Evolutionary conservation across 1,284 basidiomycete species (phyloP).

Genomic region (Irpex sp.): DNA sequence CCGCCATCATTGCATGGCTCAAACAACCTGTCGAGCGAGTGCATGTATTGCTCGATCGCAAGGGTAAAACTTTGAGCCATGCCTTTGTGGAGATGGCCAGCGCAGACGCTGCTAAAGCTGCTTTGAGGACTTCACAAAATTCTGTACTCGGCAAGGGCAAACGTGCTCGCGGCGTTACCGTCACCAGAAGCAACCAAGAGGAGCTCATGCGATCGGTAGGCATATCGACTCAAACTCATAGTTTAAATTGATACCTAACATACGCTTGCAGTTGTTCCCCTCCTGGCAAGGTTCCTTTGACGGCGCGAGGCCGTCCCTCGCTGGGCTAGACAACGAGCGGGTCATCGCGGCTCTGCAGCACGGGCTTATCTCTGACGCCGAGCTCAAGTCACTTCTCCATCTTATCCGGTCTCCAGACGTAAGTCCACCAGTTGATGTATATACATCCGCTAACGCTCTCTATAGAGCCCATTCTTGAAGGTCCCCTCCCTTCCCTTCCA

Average conservation of each 20-base stretch:
- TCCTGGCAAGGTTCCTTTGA: constrained; percentile 76
- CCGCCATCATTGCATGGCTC: constrained; percentile 63
- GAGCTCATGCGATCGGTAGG: constrained; percentile 75
- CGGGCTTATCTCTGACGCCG: constrained; percentile 60
- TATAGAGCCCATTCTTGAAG: constrained; percentile 78
- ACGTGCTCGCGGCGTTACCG: constrained; percentile 73
- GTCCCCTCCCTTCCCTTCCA: constrained; percentile 77
- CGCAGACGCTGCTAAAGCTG: constrained; percentile 56
- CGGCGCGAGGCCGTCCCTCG: constrained; percentile 59
- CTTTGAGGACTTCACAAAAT: constrained; percentile 59
- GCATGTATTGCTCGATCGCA: constrained; percentile 72
- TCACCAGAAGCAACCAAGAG: constrained; percentile 72
- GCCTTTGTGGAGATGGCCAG: constrained; percentile 71
- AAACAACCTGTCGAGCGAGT: constrained; percentile 63
- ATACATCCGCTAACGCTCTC: constrained; percentile 5
- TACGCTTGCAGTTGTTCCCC: constrained; percentile 57
- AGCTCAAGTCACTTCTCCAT: constrained; percentile 59
- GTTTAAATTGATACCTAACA: not conserved
- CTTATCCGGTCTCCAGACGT: constrained; percentile 76
- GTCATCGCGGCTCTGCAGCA: constrained; percentile 54
- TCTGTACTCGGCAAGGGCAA: constrained; percentile 72
- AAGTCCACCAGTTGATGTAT: constrained; percentile 23
- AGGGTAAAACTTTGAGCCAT: constrained; percentile 78
- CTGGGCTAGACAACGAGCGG: constrained; percentile 52
- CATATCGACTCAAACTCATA: constrained; percentile 12